Evolutionary conservation across 805 yeast genomes (phyloP).

Genomic region (Ogataea allantospora): DNA sequence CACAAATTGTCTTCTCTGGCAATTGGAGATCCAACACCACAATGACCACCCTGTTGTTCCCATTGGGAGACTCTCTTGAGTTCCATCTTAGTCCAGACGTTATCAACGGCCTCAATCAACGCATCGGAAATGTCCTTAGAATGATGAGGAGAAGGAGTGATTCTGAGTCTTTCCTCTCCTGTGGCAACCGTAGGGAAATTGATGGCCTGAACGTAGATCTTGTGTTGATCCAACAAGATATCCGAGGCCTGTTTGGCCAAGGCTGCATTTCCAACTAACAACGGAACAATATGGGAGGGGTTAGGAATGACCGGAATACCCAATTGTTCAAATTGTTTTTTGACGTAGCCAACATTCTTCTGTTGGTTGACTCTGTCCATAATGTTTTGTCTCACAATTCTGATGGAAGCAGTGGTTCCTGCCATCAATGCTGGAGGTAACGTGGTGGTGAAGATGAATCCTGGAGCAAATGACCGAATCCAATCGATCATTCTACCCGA

Average conservation of each 20-base stretch:
- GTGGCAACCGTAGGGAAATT: constrained; percentile 97
- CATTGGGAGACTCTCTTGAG: constrained; percentile 78
- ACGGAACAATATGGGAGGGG: constrained; percentile 96
- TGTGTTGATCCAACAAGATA: constrained; percentile 74
- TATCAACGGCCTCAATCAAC: constrained; percentile 75
- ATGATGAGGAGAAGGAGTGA: constrained; percentile 99
- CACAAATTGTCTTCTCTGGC: constrained; percentile 64
- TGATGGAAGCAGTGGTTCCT: constrained; percentile 84
- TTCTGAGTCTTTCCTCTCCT: constrained; percentile 93
- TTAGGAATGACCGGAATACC: constrained; percentile 97
- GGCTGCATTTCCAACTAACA: constrained; percentile 90
- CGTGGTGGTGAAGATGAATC: constrained; percentile 94
- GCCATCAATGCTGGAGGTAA: constrained; percentile 98
- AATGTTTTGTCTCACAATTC: constrained; percentile 76
- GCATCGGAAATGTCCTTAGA: constrained; percentile 70
- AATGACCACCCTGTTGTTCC: constrained; percentile 79
- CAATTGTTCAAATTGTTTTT: constrained; percentile 58
- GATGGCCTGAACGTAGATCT: constrained; percentile 95
- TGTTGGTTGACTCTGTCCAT: constrained; percentile 83
- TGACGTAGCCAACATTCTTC: constrained; percentile 79
- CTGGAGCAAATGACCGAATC: constrained; percentile 95
- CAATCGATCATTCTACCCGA: constrained; percentile 81
- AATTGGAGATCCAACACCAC: constrained; percentile 71
- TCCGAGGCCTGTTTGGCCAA: constrained; percentile 92
- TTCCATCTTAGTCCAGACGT: constrained; percentile 70